Evolutionary conservation across 495 filamentous ascomycete species (phyloP), one percentile per base, ranked within the genome.

Genomic region (Aspergillus bertholletiae): DNA sequence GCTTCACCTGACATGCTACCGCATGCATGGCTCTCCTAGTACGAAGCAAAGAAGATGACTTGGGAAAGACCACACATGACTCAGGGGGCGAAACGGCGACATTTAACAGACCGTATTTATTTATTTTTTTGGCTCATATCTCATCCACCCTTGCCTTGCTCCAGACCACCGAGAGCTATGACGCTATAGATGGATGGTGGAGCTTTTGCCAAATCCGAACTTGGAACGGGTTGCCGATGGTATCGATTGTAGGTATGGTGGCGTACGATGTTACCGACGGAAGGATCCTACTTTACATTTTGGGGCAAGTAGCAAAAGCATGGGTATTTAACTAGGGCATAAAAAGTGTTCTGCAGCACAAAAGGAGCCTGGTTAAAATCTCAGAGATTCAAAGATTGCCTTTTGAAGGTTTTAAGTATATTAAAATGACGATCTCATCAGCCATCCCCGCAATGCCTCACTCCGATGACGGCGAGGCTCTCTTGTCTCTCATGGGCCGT

Each of bases 1-100:
- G 32, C 26, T 55, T 49, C 39, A 41, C 46, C 53, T 49, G 28
- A 32, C 32, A 41, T 55, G n/a, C n/a, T n/a, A 20, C 53, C 28
- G 24, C 45, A 32, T 40, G 32, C 45, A 39, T 17, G 27, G 18
- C 46, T 48, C 27, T 11, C 39, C 34, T 13, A n/a, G n/a, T 32
- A 48, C 27, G 34, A 30, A n/a, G 46, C 26, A 23, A 12, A 17
- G 8, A 30, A 26, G 13, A 37, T n/a, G 13, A 15, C 17, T 13
- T 37, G 13, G 7, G 34, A 37, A 37, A 37, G 34, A 6, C 13
- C 13, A 37, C 34, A 37, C 34, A 37, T 15, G 5, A 15, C 13
- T 37, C n/a, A n/a, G n/a, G n/a, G n/a, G n/a, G n/a, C n/a, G n/a
- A n/a, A n/a, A n/a, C n/a, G n/a, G n/a, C n/a, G n/a, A n/a, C n/a